Evolutionary conservation across 352 stramenopile genomes (phyloP), one percentile per base, ranked within the genome.

Genomic region (Aphanomyces stellatus): DNA sequence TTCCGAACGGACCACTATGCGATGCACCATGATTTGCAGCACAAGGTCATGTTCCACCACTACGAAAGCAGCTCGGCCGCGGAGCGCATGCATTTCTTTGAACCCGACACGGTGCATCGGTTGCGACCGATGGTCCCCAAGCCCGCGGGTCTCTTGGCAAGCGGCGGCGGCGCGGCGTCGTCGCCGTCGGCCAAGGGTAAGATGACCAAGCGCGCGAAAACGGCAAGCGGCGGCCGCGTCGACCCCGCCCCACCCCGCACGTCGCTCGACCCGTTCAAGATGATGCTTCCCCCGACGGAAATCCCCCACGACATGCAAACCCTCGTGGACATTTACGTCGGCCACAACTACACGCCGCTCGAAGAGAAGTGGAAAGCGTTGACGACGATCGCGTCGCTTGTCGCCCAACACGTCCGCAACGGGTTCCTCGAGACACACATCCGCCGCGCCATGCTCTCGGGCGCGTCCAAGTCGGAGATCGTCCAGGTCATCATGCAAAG

Each of bases 1-100:
- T 67, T 57, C 46, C 60, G 60, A 17, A 51, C 60, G 11, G 60
- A 67, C n/a, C 49, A 57, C 46, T 67, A 67, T 51, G 37, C 48
- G 13, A 67, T 57, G 60, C 60, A 67, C 46, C 60, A 67, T 17
- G 37, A 67, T 17, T 41, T 49, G 3, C 60, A 67, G 33, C 60
- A 67, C 35, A 27, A 57, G 19, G 48, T 51, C 19, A 28, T 67
- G 30, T 67, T 57, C 34, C 48, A 49, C 24, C 28, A 34, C 28
- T 67, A 67, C 49, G 60, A 67, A 28, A 49, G 33, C 41, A 10
- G 25, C n/a, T 43, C 60, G 22, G 22, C 48, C n/a, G 19, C 25
- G 4, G 60, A 67, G 37, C 48, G 48, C 10, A 15, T 67, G n/a
- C 37, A 49, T n/a, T 67, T 67, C 24, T 67, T 67, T 24, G 22